These are phyloP conservation scores for Hypoxylon sp. DNA, from an alignment of 2,329 filamentous ascomycete species.

Conservation along the genomic window DNA sequence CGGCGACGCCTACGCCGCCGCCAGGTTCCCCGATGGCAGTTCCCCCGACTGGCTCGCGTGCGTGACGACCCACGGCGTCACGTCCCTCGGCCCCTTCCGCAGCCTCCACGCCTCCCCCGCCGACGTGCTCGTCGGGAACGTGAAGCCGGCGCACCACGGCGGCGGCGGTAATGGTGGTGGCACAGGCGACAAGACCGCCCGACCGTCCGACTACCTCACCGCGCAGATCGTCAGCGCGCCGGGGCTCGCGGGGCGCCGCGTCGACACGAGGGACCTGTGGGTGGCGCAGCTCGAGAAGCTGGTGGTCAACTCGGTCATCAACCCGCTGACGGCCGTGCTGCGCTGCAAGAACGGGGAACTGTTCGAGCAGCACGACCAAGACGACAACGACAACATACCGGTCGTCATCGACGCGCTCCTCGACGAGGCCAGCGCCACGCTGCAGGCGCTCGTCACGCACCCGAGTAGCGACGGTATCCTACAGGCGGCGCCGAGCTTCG, in stretches of 20 bases:
- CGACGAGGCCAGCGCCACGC: conserved; percentile 76
- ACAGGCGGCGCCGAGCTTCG: conserved; percentile 2
- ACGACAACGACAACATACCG: conserved; percentile 55
- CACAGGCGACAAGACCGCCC: too few relatives aligned
- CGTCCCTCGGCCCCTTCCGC: conserved; percentile 57
- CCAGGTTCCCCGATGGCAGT: conserved; percentile 50
- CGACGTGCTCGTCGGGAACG: conserved; percentile 56
- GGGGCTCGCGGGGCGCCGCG: conserved; percentile 51
- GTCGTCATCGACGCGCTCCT: conserved; percentile 73
- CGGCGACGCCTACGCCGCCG: conserved; percentile 52
- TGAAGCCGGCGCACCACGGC: conserved; percentile 49
- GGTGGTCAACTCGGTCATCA: conserved; percentile 80
- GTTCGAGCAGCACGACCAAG: conserved; percentile 63
- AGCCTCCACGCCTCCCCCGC: conserved; percentile 62
- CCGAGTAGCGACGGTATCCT: conserved; percentile 55
- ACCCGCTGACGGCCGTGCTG: conserved; percentile 83
- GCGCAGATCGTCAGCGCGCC: conserved; percentile 53
- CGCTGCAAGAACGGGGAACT: conserved; percentile 81
- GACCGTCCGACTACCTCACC: conserved; percentile 49
- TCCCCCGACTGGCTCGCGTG: conserved; percentile 77
- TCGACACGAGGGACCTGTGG: conserved; percentile 57
- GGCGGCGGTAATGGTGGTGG: too few relatives aligned
- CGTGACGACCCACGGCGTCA: conserved; percentile 65
- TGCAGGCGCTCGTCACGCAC: conserved; percentile 72
- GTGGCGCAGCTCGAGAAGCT: conserved; percentile 84